These are phyloP conservation scores for Echinosophora koreensis DNA, from an alignment of 306 rosid genomes.

Conservation along the genomic window DNA sequence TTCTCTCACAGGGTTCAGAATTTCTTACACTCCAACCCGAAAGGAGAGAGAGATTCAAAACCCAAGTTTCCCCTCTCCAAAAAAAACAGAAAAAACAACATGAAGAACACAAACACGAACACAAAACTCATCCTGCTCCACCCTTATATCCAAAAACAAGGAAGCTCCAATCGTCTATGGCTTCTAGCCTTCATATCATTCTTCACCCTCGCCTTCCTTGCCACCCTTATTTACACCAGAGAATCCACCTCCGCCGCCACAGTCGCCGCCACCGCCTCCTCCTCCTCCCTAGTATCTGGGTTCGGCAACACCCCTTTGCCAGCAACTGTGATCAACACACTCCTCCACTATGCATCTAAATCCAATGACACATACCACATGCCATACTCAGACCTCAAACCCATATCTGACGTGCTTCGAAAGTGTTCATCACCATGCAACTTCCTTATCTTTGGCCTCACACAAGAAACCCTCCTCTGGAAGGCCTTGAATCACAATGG, in stretches of 20 bases:
- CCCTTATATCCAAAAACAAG: constrained; percentile 87
- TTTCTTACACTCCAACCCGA: not conserved
- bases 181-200: constrained; percentile 67
- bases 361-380: constrained; percentile 77
- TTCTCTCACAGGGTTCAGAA: constrained; percentile 29
- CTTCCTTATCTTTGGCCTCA: constrained; percentile 73
- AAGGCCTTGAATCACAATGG: constrained; percentile 78
- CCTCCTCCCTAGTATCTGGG: not conserved
- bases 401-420: constrained; percentile 69
- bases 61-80: not conserved
- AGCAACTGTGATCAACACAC: constrained; percentile 75
- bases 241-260: constrained; percentile 50
- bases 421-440: constrained; percentile 75
- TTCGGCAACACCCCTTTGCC: constrained; percentile 47
- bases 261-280: not conserved
- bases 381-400: constrained; percentile 70
- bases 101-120: constrained; percentile 71
- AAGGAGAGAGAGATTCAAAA: constrained; percentile 26
- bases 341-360: constrained; percentile 69
- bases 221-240: constrained; percentile 68
- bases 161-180: constrained; percentile 76
- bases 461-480: constrained; percentile 80
- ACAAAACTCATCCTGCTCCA: constrained; percentile 87
- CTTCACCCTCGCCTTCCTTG: constrained; percentile 72
- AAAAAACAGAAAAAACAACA: constrained; percentile 28